These are phyloP conservation scores for Hsuehochloa calcarea DNA, from an alignment of 176 grass and related monocot genomes.

Conservation along the genomic window DNA sequence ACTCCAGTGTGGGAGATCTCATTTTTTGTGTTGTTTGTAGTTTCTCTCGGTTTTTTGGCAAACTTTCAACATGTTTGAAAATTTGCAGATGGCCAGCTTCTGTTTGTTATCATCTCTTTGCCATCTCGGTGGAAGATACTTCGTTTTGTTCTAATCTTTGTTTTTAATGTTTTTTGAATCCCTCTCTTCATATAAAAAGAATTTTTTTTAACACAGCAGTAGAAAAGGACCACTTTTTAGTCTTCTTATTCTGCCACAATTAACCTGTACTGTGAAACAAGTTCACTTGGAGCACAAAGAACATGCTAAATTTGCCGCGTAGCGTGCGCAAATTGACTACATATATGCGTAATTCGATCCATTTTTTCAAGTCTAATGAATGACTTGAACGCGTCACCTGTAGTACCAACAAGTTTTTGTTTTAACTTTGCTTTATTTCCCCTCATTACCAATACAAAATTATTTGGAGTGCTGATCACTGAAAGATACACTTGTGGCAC, in stretches of 20 bases:
- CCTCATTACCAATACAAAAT: background rate
- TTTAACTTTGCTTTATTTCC: background rate
- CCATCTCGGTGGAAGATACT: constrained; percentile 15
- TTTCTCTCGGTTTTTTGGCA: background rate
- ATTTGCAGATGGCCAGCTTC: background rate
- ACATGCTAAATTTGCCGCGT: constrained; percentile 17
- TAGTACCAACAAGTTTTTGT: background rate
- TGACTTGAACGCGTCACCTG: constrained; percentile 18
- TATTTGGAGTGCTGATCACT: background rate
- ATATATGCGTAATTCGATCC: background rate
- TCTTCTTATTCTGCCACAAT: background rate
- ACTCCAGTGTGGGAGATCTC: background rate
- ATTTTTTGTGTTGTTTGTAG: background rate
- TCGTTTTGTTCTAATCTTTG: background rate
- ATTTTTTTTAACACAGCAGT: background rate
- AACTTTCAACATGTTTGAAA: constrained; percentile 27
- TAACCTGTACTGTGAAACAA: background rate
- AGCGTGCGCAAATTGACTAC: constrained; percentile 14
- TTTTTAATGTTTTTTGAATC: background rate
- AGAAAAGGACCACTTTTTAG: background rate
- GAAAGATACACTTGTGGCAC: constrained; percentile 35
- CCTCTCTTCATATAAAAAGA: background rate
- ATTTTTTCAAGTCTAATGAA: constrained; percentile 1
- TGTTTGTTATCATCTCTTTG: constrained; percentile 29
- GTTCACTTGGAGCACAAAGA: constrained; percentile 31